Evolutionary conservation across 2,329 filamentous ascomycete genomes (phyloP).

Genomic region (Helotiales sp.): DNA sequence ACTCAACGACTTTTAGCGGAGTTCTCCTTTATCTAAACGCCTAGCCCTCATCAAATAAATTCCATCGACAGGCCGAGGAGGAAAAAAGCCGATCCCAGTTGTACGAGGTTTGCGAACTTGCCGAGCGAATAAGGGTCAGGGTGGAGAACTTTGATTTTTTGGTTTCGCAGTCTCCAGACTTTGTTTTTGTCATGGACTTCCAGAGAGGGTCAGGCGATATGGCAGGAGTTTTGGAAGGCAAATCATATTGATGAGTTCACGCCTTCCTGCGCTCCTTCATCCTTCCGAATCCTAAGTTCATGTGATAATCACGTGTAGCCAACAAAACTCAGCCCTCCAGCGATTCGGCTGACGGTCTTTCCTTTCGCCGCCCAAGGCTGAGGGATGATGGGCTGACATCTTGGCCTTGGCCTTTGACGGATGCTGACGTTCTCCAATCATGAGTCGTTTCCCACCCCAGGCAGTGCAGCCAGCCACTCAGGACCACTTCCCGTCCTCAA

Average conservation of each 20-base stretch:
- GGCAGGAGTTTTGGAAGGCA: neutral
- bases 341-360: neutral
- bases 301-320: neutral
- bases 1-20: no score
- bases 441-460: neutral
- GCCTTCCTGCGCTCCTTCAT: slow-evolving; percentile 10
- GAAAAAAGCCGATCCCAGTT: no score
- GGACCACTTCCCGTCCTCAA: neutral
- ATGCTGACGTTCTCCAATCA: neutral
- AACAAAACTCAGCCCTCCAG: neutral
- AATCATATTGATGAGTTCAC: neutral
- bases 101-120: slow-evolving; percentile 5
- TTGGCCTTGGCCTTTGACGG: slow-evolving; percentile 10
- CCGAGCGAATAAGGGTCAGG: neutral
- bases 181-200: neutral
- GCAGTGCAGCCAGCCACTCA: slow-evolving; percentile 4
- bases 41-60: no score
- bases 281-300: neutral
- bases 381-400: slow-evolving; percentile 3
- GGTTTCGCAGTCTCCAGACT: neutral
- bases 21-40: no score
- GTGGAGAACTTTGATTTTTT: neutral
- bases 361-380: slow-evolving; percentile 5
- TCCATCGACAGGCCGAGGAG: no score
- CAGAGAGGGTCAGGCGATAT: neutral